These are phyloP conservation scores for Clavispora asparagi DNA, from an alignment of 805 yeast genomes.

Conservation along the genomic window DNA sequence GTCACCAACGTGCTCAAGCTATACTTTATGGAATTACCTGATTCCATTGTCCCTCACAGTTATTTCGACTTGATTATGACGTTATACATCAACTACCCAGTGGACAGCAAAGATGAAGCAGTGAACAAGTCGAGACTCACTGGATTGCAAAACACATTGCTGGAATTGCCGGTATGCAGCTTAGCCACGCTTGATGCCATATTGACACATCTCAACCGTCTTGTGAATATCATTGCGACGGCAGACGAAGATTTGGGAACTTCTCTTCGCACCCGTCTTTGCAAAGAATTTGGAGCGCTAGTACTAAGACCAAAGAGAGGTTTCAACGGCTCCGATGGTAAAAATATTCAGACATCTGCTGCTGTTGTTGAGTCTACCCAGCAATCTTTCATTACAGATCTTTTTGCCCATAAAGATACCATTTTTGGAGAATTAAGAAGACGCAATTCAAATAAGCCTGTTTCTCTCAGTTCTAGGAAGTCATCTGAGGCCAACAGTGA, in stretches of 20 bases:
- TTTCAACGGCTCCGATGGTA: constrained; percentile 14
- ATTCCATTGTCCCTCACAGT: constrained; percentile 61
- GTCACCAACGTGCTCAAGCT: constrained; percentile 67
- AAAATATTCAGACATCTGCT: constrained; percentile 9
- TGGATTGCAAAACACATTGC: constrained; percentile 61
- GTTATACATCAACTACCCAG: constrained; percentile 46
- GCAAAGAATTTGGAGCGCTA: constrained; percentile 63
- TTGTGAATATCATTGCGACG: constrained; percentile 45
- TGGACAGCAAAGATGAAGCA: constrained; percentile 19
- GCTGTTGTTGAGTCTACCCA: constrained; percentile 29
- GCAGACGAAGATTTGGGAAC: constrained; percentile 31
- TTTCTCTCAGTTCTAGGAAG: neutral
- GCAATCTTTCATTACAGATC: constrained; percentile 53
- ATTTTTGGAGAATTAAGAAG: constrained; percentile 61
- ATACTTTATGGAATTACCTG: constrained; percentile 75
- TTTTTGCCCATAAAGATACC: constrained; percentile 52
- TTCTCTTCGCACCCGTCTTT: constrained; percentile 42
- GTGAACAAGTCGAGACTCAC: constrained; percentile 38
- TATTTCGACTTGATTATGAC: constrained; percentile 65
- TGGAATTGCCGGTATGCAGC: constrained; percentile 63
- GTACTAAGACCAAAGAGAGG: constrained; percentile 46
- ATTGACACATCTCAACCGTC: constrained; percentile 67
- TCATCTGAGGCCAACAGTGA: neutral
- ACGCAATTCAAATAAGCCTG: constrained; percentile 22
- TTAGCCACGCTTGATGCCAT: constrained; percentile 77